phyloP scores from a whole-genome alignment of 306 rosid species.

The Pyrus communis region DNA sequence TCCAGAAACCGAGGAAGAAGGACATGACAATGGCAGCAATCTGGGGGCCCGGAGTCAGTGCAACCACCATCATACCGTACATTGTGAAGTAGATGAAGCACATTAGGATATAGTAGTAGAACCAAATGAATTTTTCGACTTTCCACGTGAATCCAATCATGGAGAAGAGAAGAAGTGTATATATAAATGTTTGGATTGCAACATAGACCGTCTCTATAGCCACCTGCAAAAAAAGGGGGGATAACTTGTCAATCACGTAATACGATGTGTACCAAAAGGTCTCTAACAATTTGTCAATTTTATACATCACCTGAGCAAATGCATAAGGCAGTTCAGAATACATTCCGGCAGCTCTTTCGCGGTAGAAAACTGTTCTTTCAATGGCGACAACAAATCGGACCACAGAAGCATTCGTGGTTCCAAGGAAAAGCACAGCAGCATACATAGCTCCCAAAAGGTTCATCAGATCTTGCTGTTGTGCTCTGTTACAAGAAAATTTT shows the following conservation, averaged over 20 bases:
- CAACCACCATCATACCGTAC: constrained; percentile 49
- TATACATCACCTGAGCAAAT: constrained; percentile 31
- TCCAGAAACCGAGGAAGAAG: constrained; percentile 40
- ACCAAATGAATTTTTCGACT: constrained; percentile 21
- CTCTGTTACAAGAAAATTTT: constrained; percentile 9
- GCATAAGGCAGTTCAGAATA: constrained; percentile 39
- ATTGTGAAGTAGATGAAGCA: constrained; percentile 39
- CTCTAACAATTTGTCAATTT: not conserved
- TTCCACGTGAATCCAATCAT: constrained; percentile 41
- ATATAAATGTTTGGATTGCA: constrained; percentile 26
- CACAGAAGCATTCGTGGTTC: constrained; percentile 23
- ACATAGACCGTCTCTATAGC: constrained; percentile 32
- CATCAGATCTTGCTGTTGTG: constrained; percentile 31
- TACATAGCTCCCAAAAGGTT: constrained; percentile 42
- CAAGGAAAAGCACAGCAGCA: constrained; percentile 38
- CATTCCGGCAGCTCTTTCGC: constrained; percentile 47
- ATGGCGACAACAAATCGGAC: constrained; percentile 34
- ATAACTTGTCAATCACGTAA: not conserved
- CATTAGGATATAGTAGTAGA: constrained; percentile 30
- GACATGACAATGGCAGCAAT: constrained; percentile 34
- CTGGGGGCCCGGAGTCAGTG: constrained; percentile 38
- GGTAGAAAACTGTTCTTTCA: constrained; percentile 41
- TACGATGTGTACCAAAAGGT: not conserved
- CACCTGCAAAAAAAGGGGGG: constrained; percentile 20
- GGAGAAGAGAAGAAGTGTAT: constrained; percentile 26